Base-by-base conservation (phyloP, 306 rosid genomes). In the Cyclanthera cordifolia region DNA sequence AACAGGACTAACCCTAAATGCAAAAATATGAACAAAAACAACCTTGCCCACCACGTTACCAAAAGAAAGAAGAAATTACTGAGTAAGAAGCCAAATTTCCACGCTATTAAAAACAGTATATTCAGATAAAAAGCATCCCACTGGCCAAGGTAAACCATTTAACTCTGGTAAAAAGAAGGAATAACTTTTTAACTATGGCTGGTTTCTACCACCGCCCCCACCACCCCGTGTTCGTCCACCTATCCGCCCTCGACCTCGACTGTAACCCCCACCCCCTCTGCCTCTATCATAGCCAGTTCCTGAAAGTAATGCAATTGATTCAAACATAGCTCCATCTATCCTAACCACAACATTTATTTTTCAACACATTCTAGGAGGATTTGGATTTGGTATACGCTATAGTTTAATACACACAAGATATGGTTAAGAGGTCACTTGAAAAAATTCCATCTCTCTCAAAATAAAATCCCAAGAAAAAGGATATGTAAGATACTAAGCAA, bases 251-350 rank as follows among this genome's bases (percentile, higher is more conserved):
- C 95, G 80, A 6, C 95, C 97, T 20, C 91, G 93, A 28, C 81
- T 79, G 70, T 84, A 89, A 5, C 91, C 95, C 71, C 95, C 75
- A 32, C 90, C 81, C 67, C 83, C 95, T 54, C 95, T 88, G 71
- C 96, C 96, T 47, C 91, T 78, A 57, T 88, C 94, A 69, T 83
- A 90, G 39, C 90, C 92, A 60, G 80, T 55, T 59, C 88, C 88
- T 86, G 77, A 23, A 17, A 46, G 52, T 55, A 6, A 24, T 71
- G 37, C 39, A 21, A 45, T 65, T 39, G 52, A 43, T 63, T 14
- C 21, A 25, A 43, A 65, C 70, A 23, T 11, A 63, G 10, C 51
- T 37, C 43, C 6, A 60, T 37, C 50, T 30, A 61, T 53, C 37
- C 34, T 16, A 55, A 55, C 39, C 63, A 55, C 39, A 55, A 0